Percentiles rank a stretch among this genome's conserved stretches.
phyloP scores from a whole-genome alignment of 371 early-diverging fungal genomes.

The Syncephalastrum monosporum region DNA sequence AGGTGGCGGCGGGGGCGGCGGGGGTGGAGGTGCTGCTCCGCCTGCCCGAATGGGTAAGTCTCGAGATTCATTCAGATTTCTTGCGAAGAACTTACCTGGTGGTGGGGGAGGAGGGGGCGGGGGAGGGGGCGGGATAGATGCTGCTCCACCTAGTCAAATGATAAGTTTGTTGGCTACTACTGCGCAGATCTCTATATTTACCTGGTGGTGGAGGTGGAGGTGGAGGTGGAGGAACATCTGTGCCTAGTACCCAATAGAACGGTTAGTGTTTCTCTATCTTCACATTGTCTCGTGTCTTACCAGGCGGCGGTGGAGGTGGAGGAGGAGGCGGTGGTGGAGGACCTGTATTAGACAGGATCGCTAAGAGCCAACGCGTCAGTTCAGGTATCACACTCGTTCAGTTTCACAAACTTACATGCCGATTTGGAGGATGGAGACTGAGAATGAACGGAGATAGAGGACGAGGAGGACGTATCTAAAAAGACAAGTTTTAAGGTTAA shows the following conservation, averaged over 20 bases:
- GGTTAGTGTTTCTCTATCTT: neutral
- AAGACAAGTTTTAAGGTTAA: neutral
- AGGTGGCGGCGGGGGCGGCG: constrained; percentile 23
- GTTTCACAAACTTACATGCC: too few relatives aligned
- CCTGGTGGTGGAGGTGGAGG: constrained; percentile 15
- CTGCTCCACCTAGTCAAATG: neutral
- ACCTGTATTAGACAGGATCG: neutral
- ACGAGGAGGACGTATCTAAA: constrained; percentile 8
- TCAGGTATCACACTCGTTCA: too few relatives aligned
- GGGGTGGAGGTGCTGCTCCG: constrained; percentile 8
- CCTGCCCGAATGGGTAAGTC: constrained; percentile 7
- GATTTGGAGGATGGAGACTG: too few relatives aligned
- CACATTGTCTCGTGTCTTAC: neutral
- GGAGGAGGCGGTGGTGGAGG: constrained; percentile 15
- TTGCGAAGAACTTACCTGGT: constrained; percentile 17
- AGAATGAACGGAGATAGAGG: constrained; percentile 11
- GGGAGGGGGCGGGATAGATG: constrained; percentile 8
- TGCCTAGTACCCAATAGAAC: neutral
- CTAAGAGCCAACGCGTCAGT: constrained; percentile 6
- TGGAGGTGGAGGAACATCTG: constrained; percentile 8
- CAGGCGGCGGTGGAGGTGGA: constrained; percentile 2
- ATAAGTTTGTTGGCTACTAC: neutral
- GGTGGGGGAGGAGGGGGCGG: constrained; percentile 9
- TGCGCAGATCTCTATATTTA: neutral
- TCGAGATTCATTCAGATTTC: neutral